Base-by-base conservation (phyloP, 495 filamentous ascomycete genomes). In the Talaromyces trachyspermus region DNA sequence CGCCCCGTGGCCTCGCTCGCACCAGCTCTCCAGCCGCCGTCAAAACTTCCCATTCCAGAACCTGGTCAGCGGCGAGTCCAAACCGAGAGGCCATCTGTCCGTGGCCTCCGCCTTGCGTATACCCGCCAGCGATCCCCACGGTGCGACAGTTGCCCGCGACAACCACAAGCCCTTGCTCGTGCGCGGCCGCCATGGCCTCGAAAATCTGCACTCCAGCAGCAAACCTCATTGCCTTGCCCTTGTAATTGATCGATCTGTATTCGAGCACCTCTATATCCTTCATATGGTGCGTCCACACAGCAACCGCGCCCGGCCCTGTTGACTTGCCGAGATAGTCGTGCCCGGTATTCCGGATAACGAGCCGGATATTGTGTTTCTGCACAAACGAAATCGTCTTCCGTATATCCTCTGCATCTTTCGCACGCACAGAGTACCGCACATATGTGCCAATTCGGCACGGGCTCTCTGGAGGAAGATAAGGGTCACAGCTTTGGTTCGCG, bases 281-380 rank as follows among this genome's bases (percentile, higher is more conserved):
- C 5, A 83, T 53, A 35, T 77, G 61, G 45, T 81, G 77, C 0
- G 71, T 82, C 79, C 80, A 85, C 24, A 69, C 46, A 11, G 55
- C 60, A 1, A 85, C 57, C 9, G 72, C 65, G 1, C 79, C 79
- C 3, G 65, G 64, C 3, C 79, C 80, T 0, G 72, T 78, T 1
- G 76, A 75, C 57, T 76, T 78, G 19, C 76, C 80, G 24, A 60
- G 56, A 52, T 80, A 82, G 42, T 76, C 66, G 45, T 70, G 63
- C 5, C 82, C 83, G 0, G 81, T 85, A 54, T 84, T 84, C 12
- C 78, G 79, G 33, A 86, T 64, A 15, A 85, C 64, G 5, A 85
- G 52, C 17, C 81, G 74, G 35, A 86, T 68, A 49, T 78, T 79
- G 43, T 79, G 65, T 26, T 72, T 43, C 0, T 63, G 59, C 0